These are phyloP conservation scores for Passiflora organensis DNA, from an alignment of 345 rosid species.

Conservation along the genomic window DNA sequence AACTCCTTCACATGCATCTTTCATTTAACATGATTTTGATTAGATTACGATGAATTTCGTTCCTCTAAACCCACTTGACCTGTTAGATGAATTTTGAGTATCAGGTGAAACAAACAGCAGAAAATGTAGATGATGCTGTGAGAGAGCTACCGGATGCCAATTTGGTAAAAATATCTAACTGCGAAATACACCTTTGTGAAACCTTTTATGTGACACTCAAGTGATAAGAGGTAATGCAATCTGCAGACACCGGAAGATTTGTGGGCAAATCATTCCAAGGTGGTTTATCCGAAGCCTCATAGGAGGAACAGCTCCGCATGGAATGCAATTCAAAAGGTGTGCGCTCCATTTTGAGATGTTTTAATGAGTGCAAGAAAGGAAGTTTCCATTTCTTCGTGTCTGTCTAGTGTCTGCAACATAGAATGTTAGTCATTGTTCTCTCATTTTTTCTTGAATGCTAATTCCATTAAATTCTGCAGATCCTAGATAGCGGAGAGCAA, in stretches of 20 bases:
- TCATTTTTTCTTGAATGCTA: not conserved
- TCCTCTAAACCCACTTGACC: no score
- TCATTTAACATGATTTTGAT: no score
- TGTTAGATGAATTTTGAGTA: constrained; percentile 9
- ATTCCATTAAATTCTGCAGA: constrained; percentile 28
- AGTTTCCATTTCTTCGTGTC: no score
- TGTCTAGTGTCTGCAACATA: no score
- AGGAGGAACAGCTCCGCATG: constrained; percentile 67
- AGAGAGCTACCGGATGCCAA: constrained; percentile 97
- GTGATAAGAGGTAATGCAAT: constrained; percentile 9
- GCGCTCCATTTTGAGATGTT: no score
- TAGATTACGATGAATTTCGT: no score
- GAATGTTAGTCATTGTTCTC: no score
- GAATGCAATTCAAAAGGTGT: constrained; percentile 75
- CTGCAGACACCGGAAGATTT: constrained; percentile 89
- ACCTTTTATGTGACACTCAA: constrained; percentile 4
- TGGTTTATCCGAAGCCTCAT: constrained; percentile 81
- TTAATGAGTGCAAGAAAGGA: no score
- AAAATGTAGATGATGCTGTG: constrained; percentile 80
- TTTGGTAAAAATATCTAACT: constrained; percentile 42
- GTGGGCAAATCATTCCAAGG: constrained; percentile 82
- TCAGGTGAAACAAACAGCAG: constrained; percentile 85
- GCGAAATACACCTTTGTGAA: constrained; percentile 1
- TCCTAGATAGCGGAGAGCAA: constrained; percentile 57
- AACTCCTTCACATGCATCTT: constrained; percentile 3